Evolutionary conservation across 1,284 basidiomycete genomes (phyloP).

Genomic region (Tilletiopsis washingtonensis): DNA sequence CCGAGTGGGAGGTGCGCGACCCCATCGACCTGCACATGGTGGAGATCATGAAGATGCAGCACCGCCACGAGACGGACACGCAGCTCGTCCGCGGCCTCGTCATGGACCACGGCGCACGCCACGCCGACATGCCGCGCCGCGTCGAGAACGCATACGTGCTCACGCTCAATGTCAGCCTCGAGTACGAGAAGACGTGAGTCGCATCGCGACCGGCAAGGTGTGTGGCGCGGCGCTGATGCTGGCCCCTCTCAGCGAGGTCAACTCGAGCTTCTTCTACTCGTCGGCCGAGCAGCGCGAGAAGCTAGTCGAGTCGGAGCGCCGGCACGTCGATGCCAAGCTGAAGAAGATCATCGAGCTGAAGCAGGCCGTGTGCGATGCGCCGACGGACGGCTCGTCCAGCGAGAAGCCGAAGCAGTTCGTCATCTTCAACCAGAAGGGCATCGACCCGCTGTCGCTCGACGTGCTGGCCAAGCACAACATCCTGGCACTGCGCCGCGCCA

Average conservation of each 20-base stretch:
- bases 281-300: constrained; percentile 97
- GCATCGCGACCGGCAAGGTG: too few relatives aligned
- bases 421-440: constrained; percentile 98
- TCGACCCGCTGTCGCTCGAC: constrained; percentile 94
- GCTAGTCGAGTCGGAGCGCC: constrained; percentile 92
- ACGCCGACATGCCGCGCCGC: constrained; percentile 98
- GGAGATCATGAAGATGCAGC: constrained; percentile 99
- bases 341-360: constrained; percentile 97
- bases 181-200: constrained; percentile 99
- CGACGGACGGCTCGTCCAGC: constrained; percentile 19
- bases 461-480: constrained; percentile 96
- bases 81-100: constrained; percentile 91
- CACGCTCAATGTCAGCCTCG: constrained; percentile 92
- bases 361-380: constrained; percentile 72
- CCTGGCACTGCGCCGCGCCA: constrained; percentile 84
- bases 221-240: too few relatives aligned
- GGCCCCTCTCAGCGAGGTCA: too few relatives aligned
- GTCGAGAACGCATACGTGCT: constrained; percentile 94
- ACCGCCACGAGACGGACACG: constrained; percentile 96
- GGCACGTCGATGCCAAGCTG: constrained; percentile 87
- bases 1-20: constrained; percentile 39
- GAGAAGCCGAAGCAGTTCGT: constrained; percentile 75
- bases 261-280: constrained; percentile 99
- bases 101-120: constrained; percentile 83
- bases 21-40: constrained; percentile 99